phyloP scores from a whole-genome alignment of 306 rosid genomes.

The Crotalaria pallida region DNA sequence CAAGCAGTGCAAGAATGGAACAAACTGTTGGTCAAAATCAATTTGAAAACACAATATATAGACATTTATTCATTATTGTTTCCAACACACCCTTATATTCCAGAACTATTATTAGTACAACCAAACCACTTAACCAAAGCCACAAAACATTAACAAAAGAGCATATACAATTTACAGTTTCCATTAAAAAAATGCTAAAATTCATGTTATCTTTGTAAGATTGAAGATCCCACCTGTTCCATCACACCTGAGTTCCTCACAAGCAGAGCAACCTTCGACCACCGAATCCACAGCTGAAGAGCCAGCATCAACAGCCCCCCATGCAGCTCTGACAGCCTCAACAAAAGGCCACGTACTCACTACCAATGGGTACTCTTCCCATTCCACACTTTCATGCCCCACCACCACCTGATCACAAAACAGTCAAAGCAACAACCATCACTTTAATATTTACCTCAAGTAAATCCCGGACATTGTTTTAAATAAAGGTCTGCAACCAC shows the following conservation, averaged over 20 bases:
- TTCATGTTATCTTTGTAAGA: background rate
- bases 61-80: too few species aligned
- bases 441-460: background rate
- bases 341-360: slow-evolving; percentile 96
- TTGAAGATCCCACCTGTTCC: slow-evolving; percentile 66
- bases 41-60: too few species aligned
- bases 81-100: too few species aligned
- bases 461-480: too few species aligned
- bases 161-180: background rate
- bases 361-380: slow-evolving; percentile 53
- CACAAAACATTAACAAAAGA: too few species aligned
- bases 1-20: too few species aligned
- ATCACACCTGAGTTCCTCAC: slow-evolving; percentile 89
- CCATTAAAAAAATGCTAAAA: background rate
- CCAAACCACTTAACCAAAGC: too few species aligned
- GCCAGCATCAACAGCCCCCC: slow-evolving; percentile 71
- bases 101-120: too few species aligned
- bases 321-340: slow-evolving; percentile 85
- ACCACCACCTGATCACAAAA: slow-evolving; percentile 33
- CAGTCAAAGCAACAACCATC: background rate
- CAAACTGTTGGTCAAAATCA: too few species aligned
- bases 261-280: slow-evolving; percentile 82
- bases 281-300: slow-evolving; percentile 82
- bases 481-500: too few species aligned
- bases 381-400: slow-evolving; percentile 40